phyloP scores from a whole-genome alignment of 805 yeast genomes.

The Debaryomyces castellii region DNA sequence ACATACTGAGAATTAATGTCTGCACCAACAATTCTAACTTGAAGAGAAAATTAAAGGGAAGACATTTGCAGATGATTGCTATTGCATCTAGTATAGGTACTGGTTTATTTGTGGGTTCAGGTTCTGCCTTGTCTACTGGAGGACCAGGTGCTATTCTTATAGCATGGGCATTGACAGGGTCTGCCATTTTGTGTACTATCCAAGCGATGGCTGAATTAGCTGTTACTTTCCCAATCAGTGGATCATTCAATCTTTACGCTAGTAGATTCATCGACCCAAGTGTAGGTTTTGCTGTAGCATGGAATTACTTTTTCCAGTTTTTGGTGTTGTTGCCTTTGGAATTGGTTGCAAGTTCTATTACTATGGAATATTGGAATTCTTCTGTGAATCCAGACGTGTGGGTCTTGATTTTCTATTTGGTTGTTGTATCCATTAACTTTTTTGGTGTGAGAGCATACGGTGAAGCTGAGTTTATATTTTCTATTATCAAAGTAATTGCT shows the following conservation, averaged over 20 bases:
- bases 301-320: constrained; percentile 63
- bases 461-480: constrained; percentile 66
- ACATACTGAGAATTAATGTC: constrained; percentile 39
- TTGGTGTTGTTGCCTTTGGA: constrained; percentile 66
- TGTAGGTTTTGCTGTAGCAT: constrained; percentile 69
- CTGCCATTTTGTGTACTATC: constrained; percentile 36
- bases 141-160: constrained; percentile 42
- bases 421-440: constrained; percentile 31
- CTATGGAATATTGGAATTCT: constrained; percentile 35
- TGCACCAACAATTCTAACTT: constrained; percentile 40
- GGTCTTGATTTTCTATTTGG: constrained; percentile 35
- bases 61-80: constrained; percentile 45
- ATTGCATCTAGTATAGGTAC: constrained; percentile 45
- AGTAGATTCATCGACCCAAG: constrained; percentile 67
- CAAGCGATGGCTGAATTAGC: constrained; percentile 50
- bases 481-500: constrained; percentile 56
- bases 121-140: constrained; percentile 35
- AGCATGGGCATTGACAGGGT: constrained; percentile 38
- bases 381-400: constrained; percentile 34
- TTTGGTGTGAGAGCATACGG: constrained; percentile 44
- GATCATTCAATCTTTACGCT: constrained; percentile 52
- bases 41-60: constrained; percentile 29
- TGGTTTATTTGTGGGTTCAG: constrained; percentile 43
- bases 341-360: constrained; percentile 40
- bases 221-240: constrained; percentile 41